Percentiles rank a stretch among this genome's conserved stretches.
Conservation (phyloP, 2,329 filamentous ascomycete genomes). For the Sclerotinia nivalis region DNA sequence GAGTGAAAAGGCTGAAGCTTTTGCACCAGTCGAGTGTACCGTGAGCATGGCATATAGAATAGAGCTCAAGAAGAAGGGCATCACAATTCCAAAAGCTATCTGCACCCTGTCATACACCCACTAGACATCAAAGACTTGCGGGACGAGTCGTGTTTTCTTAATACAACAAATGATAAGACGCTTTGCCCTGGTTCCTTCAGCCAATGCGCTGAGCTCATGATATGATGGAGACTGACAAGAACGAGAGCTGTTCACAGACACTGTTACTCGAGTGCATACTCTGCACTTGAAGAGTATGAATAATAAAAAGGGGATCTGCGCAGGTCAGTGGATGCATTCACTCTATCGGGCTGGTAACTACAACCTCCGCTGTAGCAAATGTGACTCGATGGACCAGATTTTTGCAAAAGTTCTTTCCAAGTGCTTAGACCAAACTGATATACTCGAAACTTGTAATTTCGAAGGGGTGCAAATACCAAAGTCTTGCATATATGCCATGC, state of each 20-base stretch:
- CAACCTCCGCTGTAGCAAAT: neutral
- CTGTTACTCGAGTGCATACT: neutral
- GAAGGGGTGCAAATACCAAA: neutral
- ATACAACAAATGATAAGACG: too few species aligned
- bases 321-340: neutral
- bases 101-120: neutral
- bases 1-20: neutral
- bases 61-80: neutral
- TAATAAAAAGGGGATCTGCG: neutral
- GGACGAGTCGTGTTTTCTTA: neutral
- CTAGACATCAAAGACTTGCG: neutral
- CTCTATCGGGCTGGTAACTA: neutral
- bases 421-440: neutral
- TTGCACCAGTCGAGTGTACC: neutral
- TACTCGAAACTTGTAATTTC: neutral
- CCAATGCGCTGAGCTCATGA: too few species aligned
- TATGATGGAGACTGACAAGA: rapidly evolving
- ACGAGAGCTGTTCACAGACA: neutral
- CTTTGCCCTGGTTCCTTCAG: neutral
- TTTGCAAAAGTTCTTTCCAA: rapidly evolving
- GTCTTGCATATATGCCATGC: neutral
- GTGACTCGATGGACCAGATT: too few species aligned
- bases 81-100: neutral
- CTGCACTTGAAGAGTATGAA: neutral
- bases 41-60: neutral